These are phyloP conservation scores for Chaetothyriales sp. DNA, from an alignment of 2,329 filamentous ascomycete species.

Conservation along the genomic window DNA sequence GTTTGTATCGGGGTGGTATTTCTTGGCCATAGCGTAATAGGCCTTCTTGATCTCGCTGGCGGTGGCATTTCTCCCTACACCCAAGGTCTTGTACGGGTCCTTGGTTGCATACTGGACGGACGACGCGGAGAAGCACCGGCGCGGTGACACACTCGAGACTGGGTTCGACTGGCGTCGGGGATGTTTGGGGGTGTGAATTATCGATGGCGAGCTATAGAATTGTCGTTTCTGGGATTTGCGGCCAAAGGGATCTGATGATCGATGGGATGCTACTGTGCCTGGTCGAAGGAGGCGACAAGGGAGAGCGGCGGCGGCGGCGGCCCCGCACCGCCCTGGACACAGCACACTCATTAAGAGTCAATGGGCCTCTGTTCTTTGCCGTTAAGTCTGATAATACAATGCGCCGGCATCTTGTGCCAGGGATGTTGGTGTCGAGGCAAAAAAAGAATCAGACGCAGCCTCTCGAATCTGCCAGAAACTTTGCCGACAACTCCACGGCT, in stretches of 20 bases:
- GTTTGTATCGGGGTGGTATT: slow-evolving; percentile 95
- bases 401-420: neutral
- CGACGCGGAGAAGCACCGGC: slow-evolving; percentile 27
- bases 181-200: neutral
- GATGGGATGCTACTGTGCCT: slow-evolving; percentile 24
- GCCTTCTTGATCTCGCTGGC: slow-evolving; percentile 90
- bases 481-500: neutral
- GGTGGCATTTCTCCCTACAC: slow-evolving; percentile 67
- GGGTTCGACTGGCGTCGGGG: neutral
- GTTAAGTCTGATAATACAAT: neutral
- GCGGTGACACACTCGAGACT: neutral
- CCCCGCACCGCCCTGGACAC: neutral
- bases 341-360: neutral
- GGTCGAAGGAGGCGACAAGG: slow-evolving; percentile 29
- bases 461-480: neutral
- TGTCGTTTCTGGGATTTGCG: slow-evolving; percentile 23
- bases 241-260: slow-evolving; percentile 21
- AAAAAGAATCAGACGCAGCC: neutral
- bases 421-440: neutral
- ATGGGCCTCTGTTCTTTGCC: neutral
- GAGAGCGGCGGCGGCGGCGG: slow-evolving; percentile 26
- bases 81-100: slow-evolving; percentile 77
- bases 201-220: slow-evolving; percentile 20
- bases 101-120: slow-evolving; percentile 51
- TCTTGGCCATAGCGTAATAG: slow-evolving; percentile 94